Conservation (phyloP, 768 basidiomycete species). For the Candolleomyces aberdarensis region DNA sequence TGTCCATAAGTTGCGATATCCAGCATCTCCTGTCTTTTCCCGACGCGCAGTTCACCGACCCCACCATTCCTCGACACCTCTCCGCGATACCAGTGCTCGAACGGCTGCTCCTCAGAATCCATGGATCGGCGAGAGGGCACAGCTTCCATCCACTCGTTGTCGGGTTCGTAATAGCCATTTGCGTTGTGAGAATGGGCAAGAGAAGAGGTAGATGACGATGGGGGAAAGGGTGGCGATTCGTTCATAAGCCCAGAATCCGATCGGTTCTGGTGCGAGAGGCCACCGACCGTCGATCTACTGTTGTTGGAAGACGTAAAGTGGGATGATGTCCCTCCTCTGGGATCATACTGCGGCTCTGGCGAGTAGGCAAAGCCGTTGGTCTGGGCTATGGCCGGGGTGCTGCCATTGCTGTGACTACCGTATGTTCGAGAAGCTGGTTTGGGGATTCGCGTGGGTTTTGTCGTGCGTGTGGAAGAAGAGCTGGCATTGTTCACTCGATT, state of each 20-base stretch:
- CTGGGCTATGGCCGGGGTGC: conserved; percentile 13
- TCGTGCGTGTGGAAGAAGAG: conserved; percentile 32
- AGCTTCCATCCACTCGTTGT: conserved; percentile 24
- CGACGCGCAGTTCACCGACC: conserved; percentile 81
- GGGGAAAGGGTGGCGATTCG: conserved; percentile 63
- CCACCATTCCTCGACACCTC: conserved; percentile 85
- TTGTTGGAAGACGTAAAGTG: conserved; percentile 4
- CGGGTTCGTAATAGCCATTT: conserved; percentile 9
- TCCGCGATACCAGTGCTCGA: conserved; percentile 89
- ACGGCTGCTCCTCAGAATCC: conserved; percentile 81
- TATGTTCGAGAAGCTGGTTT: conserved; percentile 30
- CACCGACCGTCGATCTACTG: conserved; percentile 1
- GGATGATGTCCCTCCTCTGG: background rate
- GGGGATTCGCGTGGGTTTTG: conserved; percentile 52
- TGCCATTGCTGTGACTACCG: conserved; percentile 15
- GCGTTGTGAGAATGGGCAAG: conserved; percentile 22
- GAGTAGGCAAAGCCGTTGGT: conserved; percentile 10
- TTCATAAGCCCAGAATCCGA: conserved; percentile 49
- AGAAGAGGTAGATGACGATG: conserved; percentile 42
- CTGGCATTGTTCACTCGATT: conserved; percentile 10
- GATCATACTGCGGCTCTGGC: background rate
- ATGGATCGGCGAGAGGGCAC: conserved; percentile 53
- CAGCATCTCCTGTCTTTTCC: conserved; percentile 75
- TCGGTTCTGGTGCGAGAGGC: background rate
- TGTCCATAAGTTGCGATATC: conserved; percentile 87